phyloP scores from a whole-genome alignment of 768 basidiomycete genomes.

The Botryobasidium botryosum region DNA sequence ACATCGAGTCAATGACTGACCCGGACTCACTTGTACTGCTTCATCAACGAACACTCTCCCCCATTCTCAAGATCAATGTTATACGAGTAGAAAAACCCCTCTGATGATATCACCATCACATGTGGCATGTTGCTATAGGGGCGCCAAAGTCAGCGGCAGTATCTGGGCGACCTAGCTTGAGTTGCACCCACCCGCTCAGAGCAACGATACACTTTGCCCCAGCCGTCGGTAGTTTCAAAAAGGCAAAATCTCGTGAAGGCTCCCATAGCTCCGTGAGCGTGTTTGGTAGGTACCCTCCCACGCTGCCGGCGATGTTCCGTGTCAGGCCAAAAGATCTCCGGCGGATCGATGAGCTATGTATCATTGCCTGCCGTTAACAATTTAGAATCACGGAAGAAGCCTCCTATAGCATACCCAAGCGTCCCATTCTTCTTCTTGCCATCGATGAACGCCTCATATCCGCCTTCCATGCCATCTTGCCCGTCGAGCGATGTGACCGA shows the following conservation, averaged over 20 bases:
- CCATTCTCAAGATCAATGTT: constrained; percentile 91
- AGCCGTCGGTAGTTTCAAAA: constrained; percentile 58
- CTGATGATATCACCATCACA: constrained; percentile 90
- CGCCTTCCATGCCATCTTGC: constrained; percentile 39
- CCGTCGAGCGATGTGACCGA: constrained; percentile 43
- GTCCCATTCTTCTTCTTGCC: constrained; percentile 40
- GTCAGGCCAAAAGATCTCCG: constrained; percentile 60
- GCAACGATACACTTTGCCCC: constrained; percentile 79
- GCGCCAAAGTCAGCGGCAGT: not conserved
- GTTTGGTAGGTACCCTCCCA: constrained; percentile 75
- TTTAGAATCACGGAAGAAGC: not conserved
- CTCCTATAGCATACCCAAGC: constrained; percentile 11
- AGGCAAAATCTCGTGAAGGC: constrained; percentile 87
- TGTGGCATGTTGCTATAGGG: constrained; percentile 70
- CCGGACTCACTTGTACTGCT: constrained; percentile 58
- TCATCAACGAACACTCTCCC: constrained; percentile 87
- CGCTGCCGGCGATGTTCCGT: constrained; percentile 54
- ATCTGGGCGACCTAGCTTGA: not conserved
- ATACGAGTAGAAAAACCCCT: constrained; percentile 92
- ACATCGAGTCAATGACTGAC: not conserved
- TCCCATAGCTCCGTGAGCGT: constrained; percentile 95
- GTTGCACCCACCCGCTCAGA: constrained; percentile 53
- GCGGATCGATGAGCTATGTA: constrained; percentile 27
- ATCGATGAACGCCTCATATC: constrained; percentile 76
- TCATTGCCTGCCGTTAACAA: not conserved